These are phyloP conservation scores for Trichoderma sp. DNA, from an alignment of 2,329 filamentous ascomycete genomes.

Conservation along the genomic window DNA sequence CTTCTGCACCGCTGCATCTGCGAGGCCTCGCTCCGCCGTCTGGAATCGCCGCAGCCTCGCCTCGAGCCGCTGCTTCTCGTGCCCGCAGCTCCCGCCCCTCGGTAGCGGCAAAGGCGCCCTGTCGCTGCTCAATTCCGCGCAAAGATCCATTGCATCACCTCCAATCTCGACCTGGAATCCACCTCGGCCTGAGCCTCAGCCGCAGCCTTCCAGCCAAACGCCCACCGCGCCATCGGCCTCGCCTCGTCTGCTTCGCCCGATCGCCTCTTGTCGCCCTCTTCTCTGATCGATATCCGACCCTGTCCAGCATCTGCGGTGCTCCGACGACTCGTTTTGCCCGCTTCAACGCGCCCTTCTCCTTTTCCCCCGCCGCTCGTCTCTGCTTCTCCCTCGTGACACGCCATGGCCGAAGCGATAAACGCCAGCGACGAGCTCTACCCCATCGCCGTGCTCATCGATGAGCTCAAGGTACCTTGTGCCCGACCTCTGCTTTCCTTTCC, in stretches of 20 bases:
- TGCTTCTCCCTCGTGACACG: conserved; percentile 44
- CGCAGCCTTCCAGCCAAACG: neutral
- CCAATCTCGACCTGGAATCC: neutral
- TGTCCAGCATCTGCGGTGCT: conserved; percentile 29
- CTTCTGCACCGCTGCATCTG: neutral
- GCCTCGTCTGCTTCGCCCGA: conserved; percentile 27
- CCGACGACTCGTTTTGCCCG: conserved; percentile 25
- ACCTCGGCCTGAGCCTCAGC: neutral
- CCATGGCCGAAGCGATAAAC: conserved; percentile 86
- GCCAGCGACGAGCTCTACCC: conserved; percentile 99
- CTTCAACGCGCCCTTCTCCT: conserved; percentile 26
- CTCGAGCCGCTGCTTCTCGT: conserved; percentile 17
- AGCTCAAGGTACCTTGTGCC: conserved; percentile 78
- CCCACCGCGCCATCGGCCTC: neutral
- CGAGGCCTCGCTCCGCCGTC: conserved; percentile 1
- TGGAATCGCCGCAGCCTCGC: neutral
- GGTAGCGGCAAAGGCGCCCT: conserved; percentile 7
- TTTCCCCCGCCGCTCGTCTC: conserved; percentile 1
- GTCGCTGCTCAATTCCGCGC: conserved; percentile 24
- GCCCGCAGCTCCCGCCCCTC: neutral
- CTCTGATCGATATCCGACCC: conserved; percentile 22
- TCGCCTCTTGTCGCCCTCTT: conserved; percentile 24
- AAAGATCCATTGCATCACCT: conserved; percentile 35
- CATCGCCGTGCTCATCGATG: conserved; percentile 98
- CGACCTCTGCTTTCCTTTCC: conserved; percentile 20